Conservation (phyloP, 768 basidiomycete species). For the Infundibulicybe gibba region DNA sequence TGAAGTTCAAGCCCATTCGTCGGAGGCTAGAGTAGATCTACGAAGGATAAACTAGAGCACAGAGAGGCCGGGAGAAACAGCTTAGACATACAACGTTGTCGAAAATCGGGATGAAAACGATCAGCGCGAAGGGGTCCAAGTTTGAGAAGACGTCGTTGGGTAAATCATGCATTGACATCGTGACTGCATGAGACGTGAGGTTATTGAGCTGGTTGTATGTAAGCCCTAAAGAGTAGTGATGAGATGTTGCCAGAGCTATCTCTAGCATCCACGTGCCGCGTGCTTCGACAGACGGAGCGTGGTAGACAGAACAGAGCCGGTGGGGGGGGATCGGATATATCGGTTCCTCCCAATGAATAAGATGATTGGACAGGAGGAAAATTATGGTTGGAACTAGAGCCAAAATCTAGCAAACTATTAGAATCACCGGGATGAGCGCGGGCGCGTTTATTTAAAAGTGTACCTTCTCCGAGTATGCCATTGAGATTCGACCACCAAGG, state of each 20-base stretch:
- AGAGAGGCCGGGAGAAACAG: not conserved
- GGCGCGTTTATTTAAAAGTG: not conserved
- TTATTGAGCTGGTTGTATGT: conserved; percentile 79
- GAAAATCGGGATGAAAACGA: conserved; percentile 71
- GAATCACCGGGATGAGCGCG: not conserved
- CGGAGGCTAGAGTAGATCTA: conserved; percentile 57
- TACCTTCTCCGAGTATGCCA: too few species aligned
- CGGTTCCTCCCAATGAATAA: too few species aligned
- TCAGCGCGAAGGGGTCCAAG: conserved; percentile 70
- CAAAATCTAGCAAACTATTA: too few species aligned
- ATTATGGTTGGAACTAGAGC: conserved; percentile 61
- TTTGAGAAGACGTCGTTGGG: conserved; percentile 81
- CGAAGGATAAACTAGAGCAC: conserved; percentile 2
- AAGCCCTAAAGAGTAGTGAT: conserved; percentile 51
- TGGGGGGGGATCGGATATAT: too few species aligned
- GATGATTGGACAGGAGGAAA: too few species aligned
- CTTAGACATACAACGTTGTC: conserved; percentile 45
- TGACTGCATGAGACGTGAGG: conserved; percentile 74
- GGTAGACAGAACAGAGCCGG: conserved; percentile 59
- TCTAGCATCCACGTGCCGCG: conserved; percentile 50
- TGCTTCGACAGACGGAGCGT: conserved; percentile 41
- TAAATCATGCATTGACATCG: conserved; percentile 65
- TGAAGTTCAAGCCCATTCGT: conserved; percentile 50
- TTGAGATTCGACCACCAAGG: too few species aligned
- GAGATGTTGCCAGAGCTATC: conserved; percentile 29